Evolutionary conservation across 441 rosid genomes (phyloP), one percentile per base, ranked within the genome.

Genomic region (Breynia disticha): DNA sequence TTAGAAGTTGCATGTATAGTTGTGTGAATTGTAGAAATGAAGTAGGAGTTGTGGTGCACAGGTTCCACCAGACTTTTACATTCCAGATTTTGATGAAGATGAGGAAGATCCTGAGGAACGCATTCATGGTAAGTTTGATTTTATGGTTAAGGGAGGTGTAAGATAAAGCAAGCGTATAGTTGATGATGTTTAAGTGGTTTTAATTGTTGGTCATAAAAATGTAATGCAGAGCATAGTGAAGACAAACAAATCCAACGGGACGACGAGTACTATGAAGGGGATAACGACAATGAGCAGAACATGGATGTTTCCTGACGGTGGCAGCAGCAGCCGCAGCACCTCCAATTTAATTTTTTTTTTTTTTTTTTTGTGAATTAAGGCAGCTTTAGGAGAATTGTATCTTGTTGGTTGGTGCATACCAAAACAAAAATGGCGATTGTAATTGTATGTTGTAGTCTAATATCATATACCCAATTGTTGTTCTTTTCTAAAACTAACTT

Each of bases 1-100:
- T 2, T 39, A 14, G 14, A 2, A 39, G 43, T 9, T 10, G 43
- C n/a, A n/a, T 39, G 43, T 13, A 39, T 39, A 8, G 43, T 39
- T 9, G 12, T 24, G 3, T 24, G 32, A 2, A 24, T 39, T 2
- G 5, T 39, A 14, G 5, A 13, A 39, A 39, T 39, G 5, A 39
- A 39, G 12, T 45, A 24, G 16, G 32, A 16, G 19, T 39, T 51
- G 1, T 62, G 38, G 28, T 13, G 54, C 51, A 60, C 75, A 93
- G 98, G 97, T 93, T 68, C 97, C 99, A 44, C 97, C 97, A 0
- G 99, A 93, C 64, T 88, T 93, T 45, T 86, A 81, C 54, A 75
- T 93, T 68, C 99, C 97, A 4, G 97, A 93, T 66, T 82, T 83
- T 56, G 90, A 93, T 42, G 99, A 93, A 74, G 98, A 93, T 28